Conservation (phyloP, 1,139 yeast species). For the Saccharomyces hybrid region DNA sequence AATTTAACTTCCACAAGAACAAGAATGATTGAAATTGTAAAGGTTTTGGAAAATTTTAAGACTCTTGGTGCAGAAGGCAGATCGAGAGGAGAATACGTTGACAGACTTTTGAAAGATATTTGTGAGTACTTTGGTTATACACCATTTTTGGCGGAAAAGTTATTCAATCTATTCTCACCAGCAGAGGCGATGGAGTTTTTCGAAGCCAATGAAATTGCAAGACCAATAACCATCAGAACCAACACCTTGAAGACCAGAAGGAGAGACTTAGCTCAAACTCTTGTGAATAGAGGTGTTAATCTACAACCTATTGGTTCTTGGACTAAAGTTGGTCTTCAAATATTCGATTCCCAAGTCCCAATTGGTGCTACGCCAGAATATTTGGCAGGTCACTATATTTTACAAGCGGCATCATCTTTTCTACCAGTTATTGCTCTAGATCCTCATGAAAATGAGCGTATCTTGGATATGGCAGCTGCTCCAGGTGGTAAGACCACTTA, state of each 20-base stretch:
- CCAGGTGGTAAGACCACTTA: slow-evolving; percentile 99
- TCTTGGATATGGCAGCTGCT: slow-evolving; percentile 98
- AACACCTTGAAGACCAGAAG: slow-evolving; percentile 92
- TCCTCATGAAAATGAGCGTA: slow-evolving; percentile 92
- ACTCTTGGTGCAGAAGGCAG: slow-evolving; percentile 78
- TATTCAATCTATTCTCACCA: slow-evolving; percentile 85
- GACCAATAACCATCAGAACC: slow-evolving; percentile 95
- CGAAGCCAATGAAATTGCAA: slow-evolving; percentile 94
- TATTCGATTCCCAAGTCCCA: slow-evolving; percentile 96
- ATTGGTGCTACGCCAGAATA: slow-evolving; percentile 99
- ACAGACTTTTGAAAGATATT: slow-evolving; percentile 73
- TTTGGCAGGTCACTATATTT: slow-evolving; percentile 92
- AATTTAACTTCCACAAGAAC: slow-evolving; percentile 82
- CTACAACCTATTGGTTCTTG: slow-evolving; percentile 94
- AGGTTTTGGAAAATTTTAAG: slow-evolving; percentile 89
- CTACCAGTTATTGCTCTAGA: slow-evolving; percentile 96
- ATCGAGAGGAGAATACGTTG: slow-evolving; percentile 73
- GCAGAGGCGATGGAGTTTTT: slow-evolving; percentile 96
- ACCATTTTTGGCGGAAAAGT: slow-evolving; percentile 87
- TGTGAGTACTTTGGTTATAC: slow-evolving; percentile 95
- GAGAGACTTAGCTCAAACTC: slow-evolving; percentile 89
- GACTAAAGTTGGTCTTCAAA: slow-evolving; percentile 96
- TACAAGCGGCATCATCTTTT: slow-evolving; percentile 97
- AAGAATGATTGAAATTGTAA: slow-evolving; percentile 90
- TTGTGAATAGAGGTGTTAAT: slow-evolving; percentile 95